Evolutionary conservation across 176 grass and related monocot species (phyloP).

Genomic region (Eleusine coracana): DNA sequence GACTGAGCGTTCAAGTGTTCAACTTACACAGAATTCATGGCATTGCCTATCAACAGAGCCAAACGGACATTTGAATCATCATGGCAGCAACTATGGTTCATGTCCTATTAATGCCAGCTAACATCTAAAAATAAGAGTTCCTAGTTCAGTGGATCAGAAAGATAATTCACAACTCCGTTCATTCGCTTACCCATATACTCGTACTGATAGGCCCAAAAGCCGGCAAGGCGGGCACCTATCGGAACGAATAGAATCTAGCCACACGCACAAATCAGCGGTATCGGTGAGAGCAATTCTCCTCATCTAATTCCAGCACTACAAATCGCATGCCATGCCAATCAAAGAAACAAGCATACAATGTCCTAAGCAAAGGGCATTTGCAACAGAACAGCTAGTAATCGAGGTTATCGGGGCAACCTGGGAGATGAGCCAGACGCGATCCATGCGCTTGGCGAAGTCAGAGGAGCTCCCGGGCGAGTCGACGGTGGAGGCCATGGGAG

Average conservation of each 20-base stretch:
- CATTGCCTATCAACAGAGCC: not conserved
- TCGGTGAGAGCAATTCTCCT: not conserved
- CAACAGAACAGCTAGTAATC: not conserved
- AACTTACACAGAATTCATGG: not conserved
- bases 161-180: not conserved
- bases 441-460: constrained; percentile 74
- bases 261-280: not conserved
- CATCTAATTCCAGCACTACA: not conserved
- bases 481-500: constrained; percentile 62
- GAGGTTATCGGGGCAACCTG: constrained; percentile 46
- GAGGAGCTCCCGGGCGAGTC: constrained; percentile 70
- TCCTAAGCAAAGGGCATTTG: not conserved
- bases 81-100: not conserved
- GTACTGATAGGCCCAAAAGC: not conserved
- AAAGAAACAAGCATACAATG: not conserved
- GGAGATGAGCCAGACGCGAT: constrained; percentile 90
- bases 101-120: not conserved
- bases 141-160: not conserved
- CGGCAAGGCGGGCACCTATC: not conserved
- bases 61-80: not conserved
- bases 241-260: not conserved
- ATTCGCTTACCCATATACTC: not conserved
- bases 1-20: not conserved
- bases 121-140: not conserved
- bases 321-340: not conserved